A percentile compares a stretch with the other conserved stretches of the same genome.
These are phyloP conservation scores for Pseudogymnoascus sp. DNA, from an alignment of 2,329 filamentous ascomycete species.

Conservation along the genomic window DNA sequence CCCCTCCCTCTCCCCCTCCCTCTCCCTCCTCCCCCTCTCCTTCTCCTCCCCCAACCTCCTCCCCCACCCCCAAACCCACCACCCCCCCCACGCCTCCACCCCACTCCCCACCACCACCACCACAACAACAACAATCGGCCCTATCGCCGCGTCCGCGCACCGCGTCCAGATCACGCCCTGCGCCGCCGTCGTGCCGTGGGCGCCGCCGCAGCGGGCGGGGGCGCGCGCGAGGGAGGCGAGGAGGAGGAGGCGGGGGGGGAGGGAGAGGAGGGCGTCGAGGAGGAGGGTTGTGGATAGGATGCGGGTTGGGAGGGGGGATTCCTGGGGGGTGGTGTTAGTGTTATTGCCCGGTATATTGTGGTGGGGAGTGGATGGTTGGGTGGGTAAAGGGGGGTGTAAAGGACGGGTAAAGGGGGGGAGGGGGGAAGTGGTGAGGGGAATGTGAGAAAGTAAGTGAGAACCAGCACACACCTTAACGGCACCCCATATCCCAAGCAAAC, in stretches of 20 bases:
- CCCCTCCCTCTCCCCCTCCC: neutral
- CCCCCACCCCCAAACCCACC: neutral
- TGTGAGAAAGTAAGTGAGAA: slow-evolving; percentile 12
- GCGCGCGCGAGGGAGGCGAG: neutral
- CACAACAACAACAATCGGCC: neutral
- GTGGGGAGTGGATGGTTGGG: neutral
- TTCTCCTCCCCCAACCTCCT: neutral
- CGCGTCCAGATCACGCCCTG: neutral
- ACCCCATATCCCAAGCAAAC: slow-evolving; percentile 34
- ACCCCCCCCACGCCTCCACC: neutral
- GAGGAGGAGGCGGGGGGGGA: neutral
- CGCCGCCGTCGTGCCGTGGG: neutral
- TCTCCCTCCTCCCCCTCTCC: neutral
- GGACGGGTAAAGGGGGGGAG: neutral
- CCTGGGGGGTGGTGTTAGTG: neutral
- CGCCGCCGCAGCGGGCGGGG: neutral
- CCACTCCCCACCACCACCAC: neutral
- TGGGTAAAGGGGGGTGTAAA: too few relatives aligned
- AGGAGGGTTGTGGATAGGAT: neutral
- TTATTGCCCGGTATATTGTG: neutral
- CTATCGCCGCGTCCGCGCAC: neutral
- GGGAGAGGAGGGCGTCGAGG: neutral
- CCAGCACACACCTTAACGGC: slow-evolving; percentile 32
- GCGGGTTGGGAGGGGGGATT: slow-evolving; percentile 2
- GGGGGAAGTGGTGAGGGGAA: slow-evolving; percentile 15